Evolutionary conservation across 257 asterid genomes (phyloP), one percentile per base, ranked within the genome.

Genomic region (Cynanchum wilfordii): DNA sequence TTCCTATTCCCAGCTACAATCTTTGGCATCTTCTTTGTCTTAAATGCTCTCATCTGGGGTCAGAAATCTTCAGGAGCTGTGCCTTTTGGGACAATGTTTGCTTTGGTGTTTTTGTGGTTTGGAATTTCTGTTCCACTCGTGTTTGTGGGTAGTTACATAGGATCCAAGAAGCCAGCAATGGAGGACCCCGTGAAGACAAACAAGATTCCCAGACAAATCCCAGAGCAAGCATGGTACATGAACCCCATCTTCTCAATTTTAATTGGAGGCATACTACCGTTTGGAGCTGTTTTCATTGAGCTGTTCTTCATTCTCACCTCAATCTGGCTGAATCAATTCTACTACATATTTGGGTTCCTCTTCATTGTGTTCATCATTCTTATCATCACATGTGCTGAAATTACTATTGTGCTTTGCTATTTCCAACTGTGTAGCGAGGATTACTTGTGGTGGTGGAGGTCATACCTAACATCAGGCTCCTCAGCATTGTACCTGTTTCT

Each of bases 391-490:
- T 91, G 96, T 30, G 97, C 96, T 0, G 97, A 91, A 78, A 90
- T 90, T 52, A 80, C 90, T 0, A 56, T 90, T 19, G 93, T 90
- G 52, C 89, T 90, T 22, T 90, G 96, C 89, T 90, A 90, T 52
- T 90, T 90, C 92, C 97, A 90, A 72, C 77, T 90, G 7, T 85
- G 96, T 83, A 88, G 92, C 1, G 96, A 88, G 73, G 96, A 90
- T 47, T 90, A 90, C 58, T 78, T 78, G 3, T 90, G 96, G 96
- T 90, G 96, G 96, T 90, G 96, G 96, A 86, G 96, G 73, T 85
- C 96, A 20, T 89, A 89, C 72, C 82, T 86, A 57, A 89, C 96
- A 5, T 78, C 96, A n/a, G 93, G 93, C 7, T 89, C 96, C 3
- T 89, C 96, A 1, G 91, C 93, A 5, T 58, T 87, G 60, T 89